Base-by-base conservation (phyloP, 164 flowering plant genomes). In the Umbilicus rupestris region DNA sequence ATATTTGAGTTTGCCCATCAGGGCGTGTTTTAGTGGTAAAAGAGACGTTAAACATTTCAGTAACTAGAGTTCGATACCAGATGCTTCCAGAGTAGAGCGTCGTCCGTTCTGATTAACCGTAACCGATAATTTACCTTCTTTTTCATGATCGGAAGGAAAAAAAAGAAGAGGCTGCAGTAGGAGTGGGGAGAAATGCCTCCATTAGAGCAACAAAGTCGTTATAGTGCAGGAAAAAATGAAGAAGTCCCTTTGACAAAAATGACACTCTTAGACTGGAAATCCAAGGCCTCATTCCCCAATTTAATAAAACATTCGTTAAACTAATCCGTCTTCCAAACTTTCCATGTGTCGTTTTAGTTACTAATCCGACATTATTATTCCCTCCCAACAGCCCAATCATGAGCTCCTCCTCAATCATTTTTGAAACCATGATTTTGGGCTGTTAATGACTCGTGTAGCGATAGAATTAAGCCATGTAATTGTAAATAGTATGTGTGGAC, bases 161-260 rank as follows among this genome's bases (percentile, higher is more conserved):
- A 50, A 10, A n/a, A 28, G 37, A 35, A 50, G 3, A 50, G n/a
- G n/a, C 57, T 50, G 9, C 22, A 50, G 57, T 11, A 50, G 7
- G 37, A 5, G 37, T 28, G 52, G n/a, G n/a, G n/a, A 47, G 10
- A 28, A 50, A 50, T 50, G 57, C 57, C 57, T 50, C 57, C 57
- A 8, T 15, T 20, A 8, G 57, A 50, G 57, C 57, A 50, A 55
- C 60, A 55, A 55, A 55, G 60, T 55, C 60, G 60, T 55, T 55
- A 55, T 12, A 16, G 33, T 12, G 19, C 33, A 28, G 33, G 33
- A 55, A 55, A 55, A 55, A 35, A 22, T 3, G 30, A 52, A 52
- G 58, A 52, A 52, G 24, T 22, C 58, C 15, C 29, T 22, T 52
- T 52, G 58, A 52, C 58, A 52, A 55, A 55, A 55, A 55, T 24